Conservation (phyloP, 345 rosid genomes). For the Melaleuca quinquenervia region DNA sequence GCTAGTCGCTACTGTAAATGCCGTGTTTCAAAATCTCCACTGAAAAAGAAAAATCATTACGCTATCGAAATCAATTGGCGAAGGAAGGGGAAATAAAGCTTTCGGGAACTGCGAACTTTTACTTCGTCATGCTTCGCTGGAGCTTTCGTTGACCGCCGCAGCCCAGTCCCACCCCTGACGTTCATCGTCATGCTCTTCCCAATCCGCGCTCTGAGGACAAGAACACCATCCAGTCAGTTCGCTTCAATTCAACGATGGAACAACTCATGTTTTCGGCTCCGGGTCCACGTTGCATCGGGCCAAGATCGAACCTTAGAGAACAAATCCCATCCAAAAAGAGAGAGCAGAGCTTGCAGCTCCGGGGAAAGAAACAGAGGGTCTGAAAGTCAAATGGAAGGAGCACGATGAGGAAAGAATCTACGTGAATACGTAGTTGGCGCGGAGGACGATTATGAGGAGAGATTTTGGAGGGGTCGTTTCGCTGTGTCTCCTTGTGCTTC, state of each 20-base stretch:
- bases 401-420: not conserved
- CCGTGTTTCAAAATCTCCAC: constrained; percentile 2
- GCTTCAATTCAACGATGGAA: not conserved
- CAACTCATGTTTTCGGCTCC: not conserved
- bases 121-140: constrained; percentile 34
- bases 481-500: not conserved
- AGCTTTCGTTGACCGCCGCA: constrained; percentile 9
- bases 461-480: not conserved
- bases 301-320: not conserved
- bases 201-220: not conserved
- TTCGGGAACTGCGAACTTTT: constrained; percentile 11
- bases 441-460: not conserved
- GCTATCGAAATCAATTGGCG: not conserved
- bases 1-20: constrained; percentile 1
- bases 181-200: constrained; percentile 17
- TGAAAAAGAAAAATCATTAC: not conserved
- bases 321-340: not conserved
- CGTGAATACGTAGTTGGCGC: not conserved
- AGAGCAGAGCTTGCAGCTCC: not conserved
- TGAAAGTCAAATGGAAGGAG: not conserved
- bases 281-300: not conserved
- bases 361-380: not conserved
- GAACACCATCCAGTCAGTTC: not conserved
- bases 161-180: constrained; percentile 10
- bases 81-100: not conserved